Evolutionary conservation across 2,329 filamentous ascomycete genomes (phyloP), one percentile per base, ranked within the genome.

Genomic region (Apiospora rasikravindrae): DNA sequence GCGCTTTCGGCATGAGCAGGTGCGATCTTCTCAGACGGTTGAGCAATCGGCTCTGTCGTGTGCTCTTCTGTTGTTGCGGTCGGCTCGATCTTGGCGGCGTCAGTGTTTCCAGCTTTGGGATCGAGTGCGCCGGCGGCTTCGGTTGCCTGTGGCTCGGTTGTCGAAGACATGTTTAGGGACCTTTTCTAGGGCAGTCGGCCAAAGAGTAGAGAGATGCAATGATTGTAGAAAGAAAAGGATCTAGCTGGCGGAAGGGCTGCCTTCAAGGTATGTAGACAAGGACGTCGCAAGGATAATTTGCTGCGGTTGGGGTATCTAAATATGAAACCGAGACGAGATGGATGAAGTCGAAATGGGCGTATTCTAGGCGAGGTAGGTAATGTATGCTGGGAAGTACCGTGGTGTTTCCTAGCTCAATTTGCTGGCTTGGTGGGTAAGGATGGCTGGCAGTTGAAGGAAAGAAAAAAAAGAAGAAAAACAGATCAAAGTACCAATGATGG

Each of bases 141-240:
- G 3, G 40, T 64, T 33, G 57, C 57, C 33, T 64, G 57, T n/a
- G 57, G 57, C 57, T 64, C 57, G 57, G 57, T 64, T 40, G 57
- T 40, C 33, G 57, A 24, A 40, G 57, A 40, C 57, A 64, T 64
- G 57, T 64, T 64, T 37, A 19, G 33, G 40, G 24, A 37, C 53
- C 57, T n/a, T 10, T 40, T 64, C 33, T 40, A 2, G 33, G 57
- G 33, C 24, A 10, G 29, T 64, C 33, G 57, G 33, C n/a, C 57
- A 22, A 40, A n/a, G 57, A 64, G 57, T 10, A 40, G 8, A 40
- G 8, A 37, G 22, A 37, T 37, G 7, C 29, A 37, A 37, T 11
- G 19, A 19, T 8, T 37, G 57, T n/a, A 40, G 5, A 37, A 26
- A 29, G 24, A 13, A 11, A 11, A 7, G 22, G 53, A 19, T 16